A percentile compares a stretch with the other conserved stretches of the same genome.
These are phyloP conservation scores for Brachypodium distachyon DNA, from an alignment of 202 grass and related monocot species.

Conservation along the genomic window DNA sequence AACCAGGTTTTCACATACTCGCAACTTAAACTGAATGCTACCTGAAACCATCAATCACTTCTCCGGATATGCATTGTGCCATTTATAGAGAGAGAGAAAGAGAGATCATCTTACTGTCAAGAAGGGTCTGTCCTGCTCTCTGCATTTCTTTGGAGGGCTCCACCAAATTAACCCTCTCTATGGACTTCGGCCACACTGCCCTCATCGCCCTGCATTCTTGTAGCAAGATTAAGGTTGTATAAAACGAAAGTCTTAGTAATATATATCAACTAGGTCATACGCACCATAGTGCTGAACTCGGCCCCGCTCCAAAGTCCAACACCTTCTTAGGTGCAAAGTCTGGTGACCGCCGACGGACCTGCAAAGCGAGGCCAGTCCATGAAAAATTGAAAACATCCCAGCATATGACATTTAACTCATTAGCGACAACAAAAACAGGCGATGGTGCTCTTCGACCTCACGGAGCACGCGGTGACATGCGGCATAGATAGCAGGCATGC, in stretches of 20 bases:
- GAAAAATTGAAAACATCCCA: not conserved
- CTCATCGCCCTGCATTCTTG: slow-evolving; percentile 72
- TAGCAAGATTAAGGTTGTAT: not conserved
- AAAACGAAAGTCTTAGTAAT: not conserved
- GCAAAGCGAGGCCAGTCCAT: not conserved
- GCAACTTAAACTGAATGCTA: not conserved
- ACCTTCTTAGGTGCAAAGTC: slow-evolving; percentile 71
- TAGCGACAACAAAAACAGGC: not conserved
- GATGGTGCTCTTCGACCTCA: slow-evolving; percentile 34
- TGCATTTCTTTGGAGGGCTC: slow-evolving; percentile 99
- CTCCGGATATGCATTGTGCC: not conserved
- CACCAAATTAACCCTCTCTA: slow-evolving; percentile 79
- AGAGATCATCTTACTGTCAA: slow-evolving; percentile 55
- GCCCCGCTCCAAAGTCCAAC: slow-evolving; percentile 87
- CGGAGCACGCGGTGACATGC: slow-evolving; percentile 83
- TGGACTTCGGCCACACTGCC: slow-evolving; percentile 84
- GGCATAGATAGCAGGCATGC: slow-evolving; percentile 84
- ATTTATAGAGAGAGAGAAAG: not conserved
- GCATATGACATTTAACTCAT: not conserved
- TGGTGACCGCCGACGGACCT: slow-evolving; percentile 66
- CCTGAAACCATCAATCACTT: not conserved
- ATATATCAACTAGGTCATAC: not conserved
- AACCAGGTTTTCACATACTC: not conserved
- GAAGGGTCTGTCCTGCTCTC: slow-evolving; percentile 80
- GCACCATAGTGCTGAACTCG: slow-evolving; percentile 91